These are phyloP conservation scores for Verticillium zaregamsianum DNA, from an alignment of 2,329 filamentous ascomycete genomes.

Conservation along the genomic window DNA sequence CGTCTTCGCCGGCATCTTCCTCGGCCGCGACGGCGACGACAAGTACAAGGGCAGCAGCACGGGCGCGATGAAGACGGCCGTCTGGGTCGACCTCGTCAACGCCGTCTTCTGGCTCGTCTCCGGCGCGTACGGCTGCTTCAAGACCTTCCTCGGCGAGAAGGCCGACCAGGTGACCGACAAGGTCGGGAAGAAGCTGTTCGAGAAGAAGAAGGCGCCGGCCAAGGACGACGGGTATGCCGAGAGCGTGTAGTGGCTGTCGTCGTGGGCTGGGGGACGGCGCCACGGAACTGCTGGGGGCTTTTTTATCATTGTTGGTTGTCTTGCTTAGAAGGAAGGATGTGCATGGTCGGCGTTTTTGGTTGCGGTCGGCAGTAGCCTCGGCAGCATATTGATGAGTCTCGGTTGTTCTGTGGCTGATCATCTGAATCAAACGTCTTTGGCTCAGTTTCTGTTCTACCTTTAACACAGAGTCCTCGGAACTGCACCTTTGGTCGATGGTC, in stretches of 20 bases:
- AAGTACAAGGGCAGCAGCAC: conserved; percentile 40
- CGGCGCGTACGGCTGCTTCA: conserved; percentile 34
- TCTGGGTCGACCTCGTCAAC: conserved; percentile 68
- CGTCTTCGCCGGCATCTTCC: conserved; percentile 68
- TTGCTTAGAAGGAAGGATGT: too few species aligned
- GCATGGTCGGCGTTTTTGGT: too few species aligned
- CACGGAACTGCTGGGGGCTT: too few species aligned
- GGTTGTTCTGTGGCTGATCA: too few species aligned
- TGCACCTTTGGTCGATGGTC: too few species aligned
- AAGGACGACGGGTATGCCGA: conserved; percentile 23
- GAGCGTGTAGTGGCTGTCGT: conserved; percentile 18
- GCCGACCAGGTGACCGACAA: conserved; percentile 31
- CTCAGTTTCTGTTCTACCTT: too few species aligned
- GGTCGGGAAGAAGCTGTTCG: conserved; percentile 32
- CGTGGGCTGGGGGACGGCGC: too few species aligned
- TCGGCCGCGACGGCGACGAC: conserved; percentile 51
- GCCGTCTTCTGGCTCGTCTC: conserved; percentile 60
- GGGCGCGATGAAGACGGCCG: conserved; percentile 61
- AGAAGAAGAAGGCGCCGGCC: conserved; percentile 21
- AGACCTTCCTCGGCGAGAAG: conserved; percentile 37
- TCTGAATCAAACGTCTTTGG: too few species aligned
- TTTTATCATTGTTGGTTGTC: too few species aligned
- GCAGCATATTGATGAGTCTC: too few species aligned
- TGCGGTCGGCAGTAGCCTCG: too few species aligned
- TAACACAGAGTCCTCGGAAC: too few species aligned